Conservation (phyloP, 164 flowering plant genomes). For the Malania oleifera region DNA sequence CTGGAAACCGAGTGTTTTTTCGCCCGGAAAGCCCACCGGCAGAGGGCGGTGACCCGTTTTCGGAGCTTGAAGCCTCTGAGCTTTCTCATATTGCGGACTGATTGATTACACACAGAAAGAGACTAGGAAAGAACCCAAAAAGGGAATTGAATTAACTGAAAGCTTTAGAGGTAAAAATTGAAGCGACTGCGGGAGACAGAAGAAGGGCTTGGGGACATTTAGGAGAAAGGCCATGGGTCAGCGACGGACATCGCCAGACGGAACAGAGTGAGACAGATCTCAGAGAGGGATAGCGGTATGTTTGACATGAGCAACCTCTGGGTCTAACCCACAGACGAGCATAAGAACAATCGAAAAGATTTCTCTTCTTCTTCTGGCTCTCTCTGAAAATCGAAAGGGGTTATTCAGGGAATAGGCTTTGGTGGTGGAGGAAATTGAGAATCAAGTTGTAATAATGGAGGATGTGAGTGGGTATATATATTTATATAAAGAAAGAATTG, state of each 20-base stretch:
- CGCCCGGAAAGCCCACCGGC: slow-evolving; percentile 31
- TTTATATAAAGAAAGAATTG: no score
- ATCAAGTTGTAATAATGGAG: no score
- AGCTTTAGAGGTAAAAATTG: not conserved
- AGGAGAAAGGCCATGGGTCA: slow-evolving; percentile 66
- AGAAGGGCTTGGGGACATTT: not conserved
- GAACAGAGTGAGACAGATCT: slow-evolving; percentile 44
- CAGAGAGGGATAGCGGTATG: slow-evolving; percentile 48
- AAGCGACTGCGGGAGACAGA: not conserved
- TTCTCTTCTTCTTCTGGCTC: no score
- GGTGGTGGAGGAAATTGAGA: no score
- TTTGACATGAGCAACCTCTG: slow-evolving; percentile 47
- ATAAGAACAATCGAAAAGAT: no score
- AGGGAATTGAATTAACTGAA: no score
- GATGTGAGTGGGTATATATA: no score
- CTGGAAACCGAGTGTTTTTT: slow-evolving; percentile 7
- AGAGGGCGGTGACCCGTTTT: slow-evolving; percentile 25
- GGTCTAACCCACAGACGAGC: no score
- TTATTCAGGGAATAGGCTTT: no score
- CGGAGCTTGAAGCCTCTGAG: slow-evolving; percentile 53
- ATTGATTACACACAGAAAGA: not conserved
- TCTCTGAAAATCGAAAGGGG: no score
- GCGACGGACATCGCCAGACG: slow-evolving; percentile 47
- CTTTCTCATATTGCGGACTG: slow-evolving; percentile 29
- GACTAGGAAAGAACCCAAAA: not conserved